These are phyloP conservation scores for Xylaria scruposa DNA, from an alignment of 495 filamentous ascomycete species.

Conservation along the genomic window DNA sequence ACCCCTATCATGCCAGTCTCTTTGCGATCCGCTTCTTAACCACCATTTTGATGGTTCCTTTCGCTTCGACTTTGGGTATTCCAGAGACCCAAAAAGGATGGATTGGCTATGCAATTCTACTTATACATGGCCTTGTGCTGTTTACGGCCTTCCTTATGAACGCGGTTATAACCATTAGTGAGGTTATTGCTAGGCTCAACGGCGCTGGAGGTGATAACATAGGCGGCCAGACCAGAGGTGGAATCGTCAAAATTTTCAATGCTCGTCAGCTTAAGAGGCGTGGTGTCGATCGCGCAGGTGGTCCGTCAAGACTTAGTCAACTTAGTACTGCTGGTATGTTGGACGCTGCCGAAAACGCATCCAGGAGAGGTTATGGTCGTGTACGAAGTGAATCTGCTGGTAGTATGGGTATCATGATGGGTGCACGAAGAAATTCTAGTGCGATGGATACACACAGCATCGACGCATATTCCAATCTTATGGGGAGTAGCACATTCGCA, in stretches of 20 bases:
- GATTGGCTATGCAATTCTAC: slow-evolving; percentile 91
- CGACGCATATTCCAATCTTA: slow-evolving; percentile 45
- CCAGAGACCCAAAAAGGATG: slow-evolving; percentile 81
- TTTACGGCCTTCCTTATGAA: slow-evolving; percentile 96
- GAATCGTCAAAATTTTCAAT: slow-evolving; percentile 89
- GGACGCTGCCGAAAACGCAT: slow-evolving; percentile 63
- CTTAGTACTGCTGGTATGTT: slow-evolving; percentile 83
- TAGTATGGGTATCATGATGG: slow-evolving; percentile 76
- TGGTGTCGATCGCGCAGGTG: slow-evolving; percentile 65
- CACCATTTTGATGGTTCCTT: slow-evolving; percentile 84
- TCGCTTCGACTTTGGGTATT: slow-evolving; percentile 81
- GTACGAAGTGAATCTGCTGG: slow-evolving; percentile 80
- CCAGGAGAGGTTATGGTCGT: slow-evolving; percentile 73
- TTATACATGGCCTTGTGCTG: slow-evolving; percentile 84
- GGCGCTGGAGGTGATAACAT: slow-evolving; percentile 80
- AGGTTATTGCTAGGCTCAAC: slow-evolving; percentile 79
- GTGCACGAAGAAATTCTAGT: slow-evolving; percentile 51
- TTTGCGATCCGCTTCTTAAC: slow-evolving; percentile 76
- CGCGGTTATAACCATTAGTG: slow-evolving; percentile 85
- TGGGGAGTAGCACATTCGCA: slow-evolving; percentile 63
- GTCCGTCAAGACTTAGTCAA: slow-evolving; percentile 73
- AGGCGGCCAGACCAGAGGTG: slow-evolving; percentile 76
- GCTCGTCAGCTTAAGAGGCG: slow-evolving; percentile 90
- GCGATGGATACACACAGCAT: slow-evolving; percentile 51
- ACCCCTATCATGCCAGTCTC: slow-evolving; percentile 88